These are phyloP conservation scores for Arthrobotrys sphaeroides DNA, from an alignment of 2,329 filamentous ascomycete species.

Conservation along the genomic window DNA sequence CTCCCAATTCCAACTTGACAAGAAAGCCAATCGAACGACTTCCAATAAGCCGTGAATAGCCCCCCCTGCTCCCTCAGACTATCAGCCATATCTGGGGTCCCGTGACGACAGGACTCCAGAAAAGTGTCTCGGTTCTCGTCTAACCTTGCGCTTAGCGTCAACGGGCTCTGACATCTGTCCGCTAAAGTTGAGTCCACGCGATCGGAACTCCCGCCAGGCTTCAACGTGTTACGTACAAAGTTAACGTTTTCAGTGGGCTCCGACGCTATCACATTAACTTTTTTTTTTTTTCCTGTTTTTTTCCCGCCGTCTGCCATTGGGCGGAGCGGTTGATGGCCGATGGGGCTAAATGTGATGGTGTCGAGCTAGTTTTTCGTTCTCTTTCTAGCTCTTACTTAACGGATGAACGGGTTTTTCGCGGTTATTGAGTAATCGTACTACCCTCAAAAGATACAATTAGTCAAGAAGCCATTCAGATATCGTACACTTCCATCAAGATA, in stretches of 20 bases:
- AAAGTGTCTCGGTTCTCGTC: conserved; percentile 51
- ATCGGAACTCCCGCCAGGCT: conserved; percentile 49
- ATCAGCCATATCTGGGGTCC: conserved; percentile 34
- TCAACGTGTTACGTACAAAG: conserved; percentile 46
- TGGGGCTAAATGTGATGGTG: background rate
- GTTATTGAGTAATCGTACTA: background rate
- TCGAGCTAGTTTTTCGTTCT: background rate
- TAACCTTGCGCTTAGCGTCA: conserved; percentile 54
- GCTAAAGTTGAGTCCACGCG: conserved; percentile 54
- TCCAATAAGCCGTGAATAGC: conserved; percentile 47
- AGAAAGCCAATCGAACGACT: conserved; percentile 20
- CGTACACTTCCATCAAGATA: background rate
- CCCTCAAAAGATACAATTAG: background rate
- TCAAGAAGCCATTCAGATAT: background rate
- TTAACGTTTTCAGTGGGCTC: conserved; percentile 17
- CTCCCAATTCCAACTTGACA: background rate
- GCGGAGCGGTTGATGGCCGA: conserved; percentile 10
- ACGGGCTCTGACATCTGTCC: conserved; percentile 35
- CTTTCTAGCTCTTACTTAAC: no score
- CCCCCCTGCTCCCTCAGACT: conserved; percentile 3
- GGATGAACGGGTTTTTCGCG: no score
- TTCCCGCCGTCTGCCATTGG: background rate
- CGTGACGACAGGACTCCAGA: conserved; percentile 4
- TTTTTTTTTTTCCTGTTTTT: background rate
- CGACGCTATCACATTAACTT: conserved; percentile 41